These are phyloP conservation scores for Rhizopogon vinicolor DNA, from an alignment of 768 basidiomycete genomes.

Conservation along the genomic window DNA sequence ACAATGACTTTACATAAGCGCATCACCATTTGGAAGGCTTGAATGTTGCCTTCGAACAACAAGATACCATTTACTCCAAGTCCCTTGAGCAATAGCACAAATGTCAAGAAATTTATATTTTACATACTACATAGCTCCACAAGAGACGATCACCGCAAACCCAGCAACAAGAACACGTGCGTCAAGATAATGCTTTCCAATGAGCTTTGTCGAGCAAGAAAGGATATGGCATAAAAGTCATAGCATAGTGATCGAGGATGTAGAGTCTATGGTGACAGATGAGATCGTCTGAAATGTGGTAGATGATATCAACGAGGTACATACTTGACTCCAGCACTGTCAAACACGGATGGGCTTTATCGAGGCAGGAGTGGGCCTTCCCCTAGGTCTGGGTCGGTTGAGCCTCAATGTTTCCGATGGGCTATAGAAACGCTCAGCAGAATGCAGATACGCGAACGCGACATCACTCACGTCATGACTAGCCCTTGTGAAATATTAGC, in stretches of 20 bases:
- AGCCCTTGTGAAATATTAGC: constrained; percentile 26
- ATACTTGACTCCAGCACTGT: neutral
- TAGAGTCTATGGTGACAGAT: neutral
- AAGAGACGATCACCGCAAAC: neutral
- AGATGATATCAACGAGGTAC: neutral
- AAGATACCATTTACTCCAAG: too few relatives aligned
- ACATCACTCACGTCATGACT: constrained; percentile 50
- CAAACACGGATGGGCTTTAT: constrained; percentile 21
- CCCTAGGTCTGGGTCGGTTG: constrained; percentile 41
- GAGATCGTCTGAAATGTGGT: too few relatives aligned
- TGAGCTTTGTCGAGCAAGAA: neutral
- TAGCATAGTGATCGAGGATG: neutral
- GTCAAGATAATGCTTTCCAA: neutral
- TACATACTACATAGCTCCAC: neutral
- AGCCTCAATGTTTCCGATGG: constrained; percentile 38
- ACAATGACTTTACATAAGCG: too few relatives aligned
- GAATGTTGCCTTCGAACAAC: too few relatives aligned
- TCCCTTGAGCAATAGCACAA: too few relatives aligned
- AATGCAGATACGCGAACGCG: neutral
- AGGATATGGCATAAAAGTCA: neutral
- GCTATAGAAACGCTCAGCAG: constrained; percentile 17
- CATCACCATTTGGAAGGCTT: too few relatives aligned
- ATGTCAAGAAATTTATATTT: neutral
- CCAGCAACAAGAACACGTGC: neutral
- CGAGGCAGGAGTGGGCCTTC: constrained; percentile 33